phyloP scores from a whole-genome alignment of 208 protist species.

The Trypanosoma conorhini region DNA sequence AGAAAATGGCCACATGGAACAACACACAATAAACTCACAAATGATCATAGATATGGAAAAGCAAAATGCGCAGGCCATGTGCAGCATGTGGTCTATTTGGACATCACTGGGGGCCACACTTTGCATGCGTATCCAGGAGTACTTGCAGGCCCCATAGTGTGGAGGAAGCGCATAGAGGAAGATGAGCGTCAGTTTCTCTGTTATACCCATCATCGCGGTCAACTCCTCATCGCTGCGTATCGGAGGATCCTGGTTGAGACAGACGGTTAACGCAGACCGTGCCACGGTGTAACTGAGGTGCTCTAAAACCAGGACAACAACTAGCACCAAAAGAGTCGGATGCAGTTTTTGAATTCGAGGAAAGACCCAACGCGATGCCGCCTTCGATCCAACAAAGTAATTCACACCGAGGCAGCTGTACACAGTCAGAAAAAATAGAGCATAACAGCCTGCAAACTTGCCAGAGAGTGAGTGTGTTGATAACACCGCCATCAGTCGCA shows the following conservation, averaged over 20 bases:
- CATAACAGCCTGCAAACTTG: conserved; percentile 39
- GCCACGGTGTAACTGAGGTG: conserved; percentile 33
- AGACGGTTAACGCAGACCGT: conserved; percentile 39
- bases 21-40: conserved; percentile 15
- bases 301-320: conserved; percentile 43
- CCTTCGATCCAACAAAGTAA: conserved; percentile 6
- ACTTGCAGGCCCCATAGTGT: conserved; percentile 54
- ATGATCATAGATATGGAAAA: conserved; percentile 35
- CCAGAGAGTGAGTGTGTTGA: conserved; percentile 54
- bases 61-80: conserved; percentile 46
- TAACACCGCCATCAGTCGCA: conserved; percentile 62
- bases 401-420: conserved; percentile 29
- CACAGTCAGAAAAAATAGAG: conserved; percentile 51
- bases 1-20: conserved; percentile 15
- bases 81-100: conserved; percentile 52
- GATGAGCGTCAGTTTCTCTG: conserved; percentile 56
- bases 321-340: conserved; percentile 24
- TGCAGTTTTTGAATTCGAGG: conserved; percentile 19
- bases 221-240: conserved; percentile 43
- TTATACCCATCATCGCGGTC: conserved; percentile 54
- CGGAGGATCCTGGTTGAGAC: conserved; percentile 40
- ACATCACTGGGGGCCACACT: conserved; percentile 42
- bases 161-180: conserved; percentile 54
- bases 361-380: conserved; percentile 12
- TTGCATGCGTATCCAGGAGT: conserved; percentile 71